Percentiles rank a stretch among this genome's conserved stretches.
Evolutionary conservation across 371 early-diverging fungal species (phyloP).

Genomic region (Actinomortierella wolfii): DNA sequence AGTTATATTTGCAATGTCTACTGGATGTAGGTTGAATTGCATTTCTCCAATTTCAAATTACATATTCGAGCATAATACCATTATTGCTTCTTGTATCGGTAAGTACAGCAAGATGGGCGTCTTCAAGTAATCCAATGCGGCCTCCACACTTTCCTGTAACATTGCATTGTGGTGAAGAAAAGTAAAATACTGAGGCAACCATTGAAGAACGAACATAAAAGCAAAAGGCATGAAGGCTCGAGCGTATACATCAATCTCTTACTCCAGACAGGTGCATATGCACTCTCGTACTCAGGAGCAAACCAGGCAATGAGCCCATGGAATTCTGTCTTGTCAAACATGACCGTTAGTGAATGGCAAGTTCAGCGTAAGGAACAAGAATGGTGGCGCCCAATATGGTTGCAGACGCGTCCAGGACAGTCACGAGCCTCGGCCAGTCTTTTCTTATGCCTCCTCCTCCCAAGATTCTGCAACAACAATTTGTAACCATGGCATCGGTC

Average conservation of each 20-base stretch:
- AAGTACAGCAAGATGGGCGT: slow-evolving; percentile 39
- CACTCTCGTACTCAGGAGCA: slow-evolving; percentile 16
- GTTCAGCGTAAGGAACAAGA: not conserved
- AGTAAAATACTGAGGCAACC: too few species aligned
- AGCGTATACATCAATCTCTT: not conserved
- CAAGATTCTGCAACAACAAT: not conserved
- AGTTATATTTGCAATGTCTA: too few species aligned
- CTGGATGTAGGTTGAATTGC: too few species aligned
- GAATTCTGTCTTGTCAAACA: slow-evolving; percentile 3
- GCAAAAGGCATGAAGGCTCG: not conserved
- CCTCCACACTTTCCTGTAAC: slow-evolving; percentile 24
- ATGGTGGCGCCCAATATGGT: slow-evolving; percentile 6
- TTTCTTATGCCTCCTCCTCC: not conserved
- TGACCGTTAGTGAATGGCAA: slow-evolving; percentile 1
- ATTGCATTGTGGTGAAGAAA: too few species aligned
- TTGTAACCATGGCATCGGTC: slow-evolving; percentile 26
- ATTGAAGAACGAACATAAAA: not conserved
- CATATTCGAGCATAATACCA: too few species aligned
- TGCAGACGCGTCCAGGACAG: not conserved
- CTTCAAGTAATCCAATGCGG: slow-evolving; percentile 2
- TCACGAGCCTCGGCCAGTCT: slow-evolving; percentile 11
- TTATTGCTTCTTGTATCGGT: slow-evolving; percentile 1
- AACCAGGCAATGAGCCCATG: slow-evolving; percentile 35
- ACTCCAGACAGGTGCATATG: slow-evolving; percentile 23
- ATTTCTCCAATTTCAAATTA: too few species aligned